Percentiles rank a stretch among this genome's conserved stretches.
Conservation (phyloP, 352 stramenopile species). For the Globisporangium uncinulatum region DNA sequence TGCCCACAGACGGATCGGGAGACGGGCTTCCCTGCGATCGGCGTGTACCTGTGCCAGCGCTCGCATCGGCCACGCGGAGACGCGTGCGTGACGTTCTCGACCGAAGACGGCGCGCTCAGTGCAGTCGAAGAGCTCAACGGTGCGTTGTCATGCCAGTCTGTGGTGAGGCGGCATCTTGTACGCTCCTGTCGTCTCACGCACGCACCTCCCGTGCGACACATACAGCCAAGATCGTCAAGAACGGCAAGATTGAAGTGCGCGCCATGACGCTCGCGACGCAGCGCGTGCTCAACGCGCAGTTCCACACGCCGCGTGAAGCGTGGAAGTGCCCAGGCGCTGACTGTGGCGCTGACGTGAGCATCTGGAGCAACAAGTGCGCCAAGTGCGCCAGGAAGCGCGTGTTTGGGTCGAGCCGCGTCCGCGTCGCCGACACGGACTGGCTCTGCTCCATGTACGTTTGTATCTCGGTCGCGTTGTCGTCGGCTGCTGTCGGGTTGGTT, state of each 20-base stretch:
- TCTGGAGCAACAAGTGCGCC: conserved; percentile 52
- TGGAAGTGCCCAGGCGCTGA: conserved; percentile 41
- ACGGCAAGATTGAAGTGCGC: conserved; percentile 44
- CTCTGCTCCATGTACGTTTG: conserved; percentile 60
- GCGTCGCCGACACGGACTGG: conserved; percentile 42
- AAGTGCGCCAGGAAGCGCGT: conserved; percentile 42
- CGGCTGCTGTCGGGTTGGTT: no score
- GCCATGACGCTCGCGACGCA: conserved; percentile 40
- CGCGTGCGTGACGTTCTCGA: conserved; percentile 40
- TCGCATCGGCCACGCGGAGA: conserved; percentile 45
- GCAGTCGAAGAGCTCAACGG: conserved; percentile 54
- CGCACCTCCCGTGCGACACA: neutral
- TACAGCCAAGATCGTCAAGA: conserved; percentile 53
- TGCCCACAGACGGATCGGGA: conserved; percentile 32
- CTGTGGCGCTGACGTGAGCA: conserved; percentile 53
- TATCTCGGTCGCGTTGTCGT: no score
- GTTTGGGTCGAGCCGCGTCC: conserved; percentile 42
- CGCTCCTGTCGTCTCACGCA: neutral
- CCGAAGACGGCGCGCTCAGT: conserved; percentile 24
- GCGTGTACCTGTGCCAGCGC: conserved; percentile 48
- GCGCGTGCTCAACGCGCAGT: conserved; percentile 38
- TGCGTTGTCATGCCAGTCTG: conserved; percentile 11
- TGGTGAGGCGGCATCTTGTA: neutral
- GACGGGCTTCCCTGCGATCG: conserved; percentile 41
- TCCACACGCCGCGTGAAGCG: conserved; percentile 31